Evolutionary conservation across 306 rosid species (phyloP).

Genomic region (Medicago lupulina): DNA sequence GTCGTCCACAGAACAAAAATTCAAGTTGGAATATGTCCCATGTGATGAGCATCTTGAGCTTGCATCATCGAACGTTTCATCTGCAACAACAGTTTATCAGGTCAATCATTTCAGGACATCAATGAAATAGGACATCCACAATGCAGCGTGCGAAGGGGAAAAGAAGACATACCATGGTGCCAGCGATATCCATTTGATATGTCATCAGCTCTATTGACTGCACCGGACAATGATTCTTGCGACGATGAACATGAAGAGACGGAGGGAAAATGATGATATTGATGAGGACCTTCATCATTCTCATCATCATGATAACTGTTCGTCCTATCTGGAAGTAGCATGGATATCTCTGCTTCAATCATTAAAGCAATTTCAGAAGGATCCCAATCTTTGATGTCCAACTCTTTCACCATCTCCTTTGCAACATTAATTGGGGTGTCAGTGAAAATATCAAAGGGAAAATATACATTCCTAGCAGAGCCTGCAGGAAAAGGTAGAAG

Average conservation of each 20-base stretch:
- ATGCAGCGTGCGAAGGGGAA: constrained; percentile 3
- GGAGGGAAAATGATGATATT: constrained; percentile 44
- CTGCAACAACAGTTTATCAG: too few relatives aligned
- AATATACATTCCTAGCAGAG: constrained; percentile 36
- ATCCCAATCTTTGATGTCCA: constrained; percentile 69
- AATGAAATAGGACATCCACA: not conserved
- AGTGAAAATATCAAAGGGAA: constrained; percentile 72
- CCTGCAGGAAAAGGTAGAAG: too few relatives aligned
- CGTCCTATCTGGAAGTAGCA: constrained; percentile 66
- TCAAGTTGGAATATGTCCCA: constrained; percentile 67
- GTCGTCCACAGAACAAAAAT: constrained; percentile 55
- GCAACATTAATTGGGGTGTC: constrained; percentile 89
- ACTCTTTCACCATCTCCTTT: constrained; percentile 88
- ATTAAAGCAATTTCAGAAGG: too few relatives aligned
- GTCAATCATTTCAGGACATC: not conserved
- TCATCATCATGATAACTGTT: constrained; percentile 57
- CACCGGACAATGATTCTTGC: constrained; percentile 54
- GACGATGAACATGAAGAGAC: constrained; percentile 69
- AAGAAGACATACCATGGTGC: constrained; percentile 63
- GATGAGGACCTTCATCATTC: constrained; percentile 48
- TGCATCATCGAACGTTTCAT: too few relatives aligned
- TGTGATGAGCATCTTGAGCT: not conserved
- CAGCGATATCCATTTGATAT: constrained; percentile 43
- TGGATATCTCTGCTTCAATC: constrained; percentile 69
- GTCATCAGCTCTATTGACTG: constrained; percentile 18